Base-by-base conservation (phyloP, 1,139 yeast genomes). In the Suhomyces choctaworum region DNA sequence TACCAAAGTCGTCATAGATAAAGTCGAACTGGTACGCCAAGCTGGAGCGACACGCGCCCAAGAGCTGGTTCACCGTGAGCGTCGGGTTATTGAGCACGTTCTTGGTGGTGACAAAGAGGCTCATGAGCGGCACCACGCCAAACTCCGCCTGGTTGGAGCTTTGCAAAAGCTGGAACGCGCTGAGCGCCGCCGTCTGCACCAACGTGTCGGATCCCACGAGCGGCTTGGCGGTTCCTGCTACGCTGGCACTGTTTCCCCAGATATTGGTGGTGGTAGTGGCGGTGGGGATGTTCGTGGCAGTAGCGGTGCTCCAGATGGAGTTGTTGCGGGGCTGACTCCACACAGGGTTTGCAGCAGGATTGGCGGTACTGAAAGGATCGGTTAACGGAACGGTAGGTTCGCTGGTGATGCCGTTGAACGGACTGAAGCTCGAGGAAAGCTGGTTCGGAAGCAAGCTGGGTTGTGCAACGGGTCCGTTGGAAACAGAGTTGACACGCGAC, bases 1-100 rank as follows among this genome's bases (percentile, higher is more conserved):
- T 64, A 2, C 78, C 77, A 37, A 60, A 58, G 31, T 73, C 76
- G 46, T 75, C 80, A 47, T 69, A 71, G 22, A 68, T 52, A 31
- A 72, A 54, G 25, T 73, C 77, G 48, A 75, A 76, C 27, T 58
- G 58, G 40, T 59, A 58, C 4, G 57, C 46, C 10, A 45, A 44
- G 11, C 52, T 46, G 26, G 50, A 51, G 22, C 72, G 58, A 33
- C 66, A 61, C 7, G 66, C 60, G n/a, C 53, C 49, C 27, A 70
- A 54, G 42, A 74, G 75, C 41, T 70, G 76, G 32, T 66, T 68
- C 43, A 72, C 50, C 2, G 70, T 62, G 32, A 76, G 52, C 11
- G 34, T 42, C 3, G 52, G 44, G 36, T 54, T 52, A 5, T 57
- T 58, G 37, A 66, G 41, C 3, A 68, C 34, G 6, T 44, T 42